phyloP scores from a whole-genome alignment of 2,329 filamentous ascomycete species.

The Aspergillus pseudotamarii region DNA sequence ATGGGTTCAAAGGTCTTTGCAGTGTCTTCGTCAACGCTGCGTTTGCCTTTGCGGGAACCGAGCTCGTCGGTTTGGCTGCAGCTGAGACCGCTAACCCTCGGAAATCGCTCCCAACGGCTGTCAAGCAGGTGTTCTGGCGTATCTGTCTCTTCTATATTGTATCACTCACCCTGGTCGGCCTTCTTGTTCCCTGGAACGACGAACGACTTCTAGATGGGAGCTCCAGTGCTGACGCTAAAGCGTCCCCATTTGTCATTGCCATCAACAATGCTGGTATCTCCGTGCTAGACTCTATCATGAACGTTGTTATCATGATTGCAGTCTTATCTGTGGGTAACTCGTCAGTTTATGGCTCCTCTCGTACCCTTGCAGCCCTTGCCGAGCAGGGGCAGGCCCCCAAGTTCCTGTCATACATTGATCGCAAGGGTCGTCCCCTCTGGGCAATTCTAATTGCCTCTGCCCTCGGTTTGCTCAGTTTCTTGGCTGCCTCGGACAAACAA shows the following conservation, averaged over 20 bases:
- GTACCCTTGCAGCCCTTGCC: slow-evolving; percentile 85
- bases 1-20: slow-evolving; percentile 66
- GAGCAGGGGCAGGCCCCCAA: slow-evolving; percentile 82
- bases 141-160: slow-evolving; percentile 90
- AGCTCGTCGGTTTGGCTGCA: slow-evolving; percentile 63
- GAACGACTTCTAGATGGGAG: slow-evolving; percentile 61
- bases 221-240: slow-evolving; percentile 66
- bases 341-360: slow-evolving; percentile 85
- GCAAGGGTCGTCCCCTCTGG: slow-evolving; percentile 75
- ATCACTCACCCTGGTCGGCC: slow-evolving; percentile 75
- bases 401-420: slow-evolving; percentile 79
- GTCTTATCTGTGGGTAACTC: slow-evolving; percentile 92
- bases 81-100: slow-evolving; percentile 61
- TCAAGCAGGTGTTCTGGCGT: slow-evolving; percentile 95
- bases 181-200: slow-evolving; percentile 77
- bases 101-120: slow-evolving; percentile 78
- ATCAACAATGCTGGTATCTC: slow-evolving; percentile 82
- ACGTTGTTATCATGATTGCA: slow-evolving; percentile 88
- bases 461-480: slow-evolving; percentile 75
- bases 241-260: slow-evolving; percentile 91
- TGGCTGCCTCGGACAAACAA: slow-evolving; percentile 67
- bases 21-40: slow-evolving; percentile 65
- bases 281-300: slow-evolving; percentile 85
- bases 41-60: slow-evolving; percentile 65
- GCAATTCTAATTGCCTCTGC: slow-evolving; percentile 69